These are phyloP conservation scores for Nakataea oryzae DNA, from an alignment of 2,329 filamentous ascomycete genomes.

Conservation along the genomic window DNA sequence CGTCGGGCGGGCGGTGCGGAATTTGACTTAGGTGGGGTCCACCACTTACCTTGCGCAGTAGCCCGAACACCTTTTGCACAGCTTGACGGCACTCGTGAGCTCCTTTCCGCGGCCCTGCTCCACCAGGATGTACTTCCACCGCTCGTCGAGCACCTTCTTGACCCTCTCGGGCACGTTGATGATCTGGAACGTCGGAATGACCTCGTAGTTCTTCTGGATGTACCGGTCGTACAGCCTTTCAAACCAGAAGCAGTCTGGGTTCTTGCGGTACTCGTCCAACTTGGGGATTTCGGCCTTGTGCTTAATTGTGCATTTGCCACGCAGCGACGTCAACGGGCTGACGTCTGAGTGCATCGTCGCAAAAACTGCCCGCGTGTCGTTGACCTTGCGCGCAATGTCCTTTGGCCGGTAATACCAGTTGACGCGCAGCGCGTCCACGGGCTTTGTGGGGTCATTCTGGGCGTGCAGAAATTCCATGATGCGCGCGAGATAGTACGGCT, in stretches of 20 bases:
- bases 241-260: slow-evolving; percentile 86
- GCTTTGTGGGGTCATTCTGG: slow-evolving; percentile 60
- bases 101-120: slow-evolving; percentile 92
- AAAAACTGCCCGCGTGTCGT: slow-evolving; percentile 84
- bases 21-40: slow-evolving; percentile 1
- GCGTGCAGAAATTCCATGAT: slow-evolving; percentile 96
- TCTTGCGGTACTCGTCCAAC: slow-evolving; percentile 74
- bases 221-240: slow-evolving; percentile 97
- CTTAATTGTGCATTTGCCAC: slow-evolving; percentile 84
- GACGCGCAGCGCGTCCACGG: slow-evolving; percentile 79
- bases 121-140: slow-evolving; percentile 93
- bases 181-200: slow-evolving; percentile 82
- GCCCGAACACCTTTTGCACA: slow-evolving; percentile 81
- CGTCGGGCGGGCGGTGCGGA: neutral
- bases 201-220: slow-evolving; percentile 95
- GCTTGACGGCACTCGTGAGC: slow-evolving; percentile 89
- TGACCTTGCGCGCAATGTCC: slow-evolving; percentile 85
- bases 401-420: slow-evolving; percentile 98
- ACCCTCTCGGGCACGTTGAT: slow-evolving; percentile 94
- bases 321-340: slow-evolving; percentile 81
- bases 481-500: slow-evolving; percentile 93
- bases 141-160: slow-evolving; percentile 89
- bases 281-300: slow-evolving; percentile 77
- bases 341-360: slow-evolving; percentile 98
- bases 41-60: slow-evolving; percentile 79